These are phyloP conservation scores for Candida sphagnicola DNA, from an alignment of 805 yeast genomes.

Conservation along the genomic window DNA sequence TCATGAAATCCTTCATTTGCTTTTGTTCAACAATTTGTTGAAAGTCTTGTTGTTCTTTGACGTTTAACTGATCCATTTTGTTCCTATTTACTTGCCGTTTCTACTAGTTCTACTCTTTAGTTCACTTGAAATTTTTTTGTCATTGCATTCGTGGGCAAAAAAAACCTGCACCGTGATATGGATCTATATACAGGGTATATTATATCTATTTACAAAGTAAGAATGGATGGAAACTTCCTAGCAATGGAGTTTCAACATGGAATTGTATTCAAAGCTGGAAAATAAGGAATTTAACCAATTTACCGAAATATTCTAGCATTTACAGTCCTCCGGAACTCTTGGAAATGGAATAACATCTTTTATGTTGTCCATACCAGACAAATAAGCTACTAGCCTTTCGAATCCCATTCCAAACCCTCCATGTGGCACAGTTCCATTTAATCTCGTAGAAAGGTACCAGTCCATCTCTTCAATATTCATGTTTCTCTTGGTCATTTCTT, in stretches of 20 bases:
- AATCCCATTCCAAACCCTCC: slow-evolving; percentile 98
- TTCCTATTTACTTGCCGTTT: slow-evolving; percentile 5
- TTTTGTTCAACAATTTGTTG: slow-evolving; percentile 93
- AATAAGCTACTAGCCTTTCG: slow-evolving; percentile 75
- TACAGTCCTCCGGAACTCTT: slow-evolving; percentile 50
- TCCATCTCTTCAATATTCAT: slow-evolving; percentile 60
- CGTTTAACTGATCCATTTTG: slow-evolving; percentile 89
- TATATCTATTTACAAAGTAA: not conserved
- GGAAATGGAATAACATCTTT: slow-evolving; percentile 88
- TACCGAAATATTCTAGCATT: slow-evolving; percentile 17
- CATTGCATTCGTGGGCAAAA: not conserved
- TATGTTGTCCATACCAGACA: slow-evolving; percentile 72
- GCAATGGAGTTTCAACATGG: no score
- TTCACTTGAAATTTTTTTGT: slow-evolving; percentile 1
- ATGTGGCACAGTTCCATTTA: slow-evolving; percentile 82
- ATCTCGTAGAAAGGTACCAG: slow-evolving; percentile 79
- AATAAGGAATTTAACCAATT: no score
- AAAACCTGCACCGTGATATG: not conserved
- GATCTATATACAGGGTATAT: not conserved
- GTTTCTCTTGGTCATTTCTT: slow-evolving; percentile 46
- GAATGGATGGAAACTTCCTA: not conserved
- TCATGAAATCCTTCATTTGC: slow-evolving; percentile 99
- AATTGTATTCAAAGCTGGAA: no score
- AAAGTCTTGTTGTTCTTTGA: slow-evolving; percentile 94
- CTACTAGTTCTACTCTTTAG: not conserved